A percentile compares a stretch with the other conserved stretches of the same genome.
Conservation (phyloP, 352 stramenopile genomes). For the Phytophthora crassamura region DNA sequence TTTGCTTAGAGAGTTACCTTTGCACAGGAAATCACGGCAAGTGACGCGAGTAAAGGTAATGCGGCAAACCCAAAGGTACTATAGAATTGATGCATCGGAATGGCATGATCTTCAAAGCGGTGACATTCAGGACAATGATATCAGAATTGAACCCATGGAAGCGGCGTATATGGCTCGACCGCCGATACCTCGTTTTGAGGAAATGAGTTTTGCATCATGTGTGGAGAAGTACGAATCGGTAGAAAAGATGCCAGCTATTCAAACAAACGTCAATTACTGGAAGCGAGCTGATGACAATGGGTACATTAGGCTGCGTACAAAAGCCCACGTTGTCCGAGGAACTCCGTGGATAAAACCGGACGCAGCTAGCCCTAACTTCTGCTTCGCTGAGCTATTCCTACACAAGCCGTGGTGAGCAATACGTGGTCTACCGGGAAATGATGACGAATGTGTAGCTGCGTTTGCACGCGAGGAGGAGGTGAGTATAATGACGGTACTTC, state of each 20-base stretch:
- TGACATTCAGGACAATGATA: not conserved
- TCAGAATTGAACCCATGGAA: not conserved
- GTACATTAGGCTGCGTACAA: not conserved
- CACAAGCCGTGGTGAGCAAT: no score
- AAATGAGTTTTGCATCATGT: slow-evolving; percentile 1
- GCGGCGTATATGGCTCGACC: not conserved
- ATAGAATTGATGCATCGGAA: no score
- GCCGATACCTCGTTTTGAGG: not conserved
- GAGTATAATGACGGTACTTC: no score
- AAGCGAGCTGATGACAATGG: not conserved
- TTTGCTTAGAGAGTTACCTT: slow-evolving; percentile 1
- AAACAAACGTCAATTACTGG: not conserved
- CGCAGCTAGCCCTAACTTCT: not conserved
- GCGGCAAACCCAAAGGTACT: not conserved
- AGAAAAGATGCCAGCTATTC: not conserved
- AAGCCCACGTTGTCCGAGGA: not conserved
- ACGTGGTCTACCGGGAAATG: no score
- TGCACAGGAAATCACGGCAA: not conserved
- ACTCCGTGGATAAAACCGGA: not conserved
- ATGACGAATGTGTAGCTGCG: no score
- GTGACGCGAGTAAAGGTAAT: not conserved
- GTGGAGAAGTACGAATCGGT: slow-evolving; percentile 6
- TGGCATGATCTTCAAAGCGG: no score
- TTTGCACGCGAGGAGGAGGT: no score
- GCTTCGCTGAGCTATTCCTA: not conserved